These are phyloP conservation scores for Pilasporangium apinafurcum DNA, from an alignment of 352 stramenopile species.

Conservation along the genomic window DNA sequence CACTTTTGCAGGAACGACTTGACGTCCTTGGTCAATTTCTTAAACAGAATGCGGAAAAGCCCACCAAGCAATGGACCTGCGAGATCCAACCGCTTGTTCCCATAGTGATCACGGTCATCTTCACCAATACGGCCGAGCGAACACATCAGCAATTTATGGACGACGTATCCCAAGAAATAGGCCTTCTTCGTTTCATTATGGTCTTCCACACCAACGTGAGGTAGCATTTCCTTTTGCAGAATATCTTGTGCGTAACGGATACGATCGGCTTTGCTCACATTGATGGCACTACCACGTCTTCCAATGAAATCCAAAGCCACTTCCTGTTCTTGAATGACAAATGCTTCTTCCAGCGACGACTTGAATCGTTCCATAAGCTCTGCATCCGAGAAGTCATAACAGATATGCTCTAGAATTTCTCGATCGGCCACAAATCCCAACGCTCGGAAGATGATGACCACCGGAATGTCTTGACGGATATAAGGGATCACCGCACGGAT, in stretches of 20 bases:
- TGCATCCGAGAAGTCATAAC: constrained; percentile 97
- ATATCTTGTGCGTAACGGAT: constrained; percentile 98
- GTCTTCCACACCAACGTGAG: constrained; percentile 98
- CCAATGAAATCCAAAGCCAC: constrained; percentile 99
- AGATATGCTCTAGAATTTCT: constrained; percentile 99
- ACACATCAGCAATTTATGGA: constrained; percentile 99
- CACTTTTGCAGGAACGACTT: constrained; percentile 91
- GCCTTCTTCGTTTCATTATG: constrained; percentile 96
- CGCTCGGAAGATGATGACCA: constrained; percentile 99
- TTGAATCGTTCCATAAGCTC: constrained; percentile 99
- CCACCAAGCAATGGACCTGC: constrained; percentile 96
- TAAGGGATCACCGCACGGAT: constrained; percentile 98
- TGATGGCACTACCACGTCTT: constrained; percentile 90
- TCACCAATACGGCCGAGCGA: constrained; percentile 95
- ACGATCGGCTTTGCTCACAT: constrained; percentile 96
- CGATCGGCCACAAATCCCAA: constrained; percentile 95
- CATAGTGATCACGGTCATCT: constrained; percentile 99
- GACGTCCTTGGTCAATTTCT: constrained; percentile 99
- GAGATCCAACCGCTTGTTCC: constrained; percentile 99
- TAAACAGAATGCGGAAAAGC: constrained; percentile 98
- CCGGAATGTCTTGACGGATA: constrained; percentile 97
- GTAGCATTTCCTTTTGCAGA: constrained; percentile 99
- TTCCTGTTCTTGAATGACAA: constrained; percentile 97
- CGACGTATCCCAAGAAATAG: constrained; percentile 99
- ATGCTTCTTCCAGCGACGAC: constrained; percentile 97